Evolutionary conservation across 768 basidiomycete species (phyloP), one percentile per base, ranked within the genome.

Genomic region (Kwoniella europaea): DNA sequence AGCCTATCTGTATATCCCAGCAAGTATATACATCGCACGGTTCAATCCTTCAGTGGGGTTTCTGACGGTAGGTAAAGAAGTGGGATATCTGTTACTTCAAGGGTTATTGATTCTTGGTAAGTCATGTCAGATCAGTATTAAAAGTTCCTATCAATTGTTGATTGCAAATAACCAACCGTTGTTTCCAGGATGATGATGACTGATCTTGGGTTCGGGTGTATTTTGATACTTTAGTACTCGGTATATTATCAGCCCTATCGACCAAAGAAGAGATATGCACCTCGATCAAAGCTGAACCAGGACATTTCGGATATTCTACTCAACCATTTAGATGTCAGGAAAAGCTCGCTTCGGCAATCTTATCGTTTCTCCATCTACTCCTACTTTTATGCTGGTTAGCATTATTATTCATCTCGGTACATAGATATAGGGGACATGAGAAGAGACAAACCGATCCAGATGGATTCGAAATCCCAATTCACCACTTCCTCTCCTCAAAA

Each of bases 251-350:
- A 29, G 57, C 27, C 27, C 15, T 58, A 41, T 58, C 57, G 27
- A 58, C 15, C 27, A 58, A 58, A 35, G 57, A 58, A 27, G 57
- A 58, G 6, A 58, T 58, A 10, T 58, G 57, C 27, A 24, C 57
- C 7, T 27, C 57, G 1, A 16, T 27, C 12, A 9, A 20, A 15
- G 15, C 57, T 5, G 22, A 20, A 13, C 22, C 57, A 12, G 27
- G 29, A 10, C 5, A 58, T 5, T 24, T 35, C 27, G 57, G 27
- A 58, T 58, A 35, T 35, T 27, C 20, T 42, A 16, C 29, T 4
- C 41, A 58, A n/a, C 15, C 27, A 27, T 58, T 58, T 9, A 27
- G 15, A 58, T 58, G 57, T n/a, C 9, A 35, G 1, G 57, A 58
- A 12, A 58, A 27, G 42, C 15, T 58, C 22, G 57, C 57, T 27